Evolutionary conservation across 129 eudicot genomes (phyloP), one percentile per base, ranked within the genome.

Genomic region (Sambucus nigra): DNA sequence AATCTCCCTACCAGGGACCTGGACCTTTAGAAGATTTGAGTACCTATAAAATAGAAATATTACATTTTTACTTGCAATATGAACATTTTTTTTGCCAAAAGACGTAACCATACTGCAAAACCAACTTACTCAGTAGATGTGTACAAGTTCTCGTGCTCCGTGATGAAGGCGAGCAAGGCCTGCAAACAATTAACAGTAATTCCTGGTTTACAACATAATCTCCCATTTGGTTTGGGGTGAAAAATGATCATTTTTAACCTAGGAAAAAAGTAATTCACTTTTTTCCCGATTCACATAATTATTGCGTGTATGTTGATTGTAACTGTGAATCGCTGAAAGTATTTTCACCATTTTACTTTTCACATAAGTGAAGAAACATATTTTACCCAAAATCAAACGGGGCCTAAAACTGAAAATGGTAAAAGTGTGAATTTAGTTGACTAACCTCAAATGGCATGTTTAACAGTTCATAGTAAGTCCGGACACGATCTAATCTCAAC

Each of bases 401-500:
- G n/a, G n/a, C n/a, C n/a, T n/a, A 2, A 51, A 23, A 14, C 20
- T 38, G 16, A 21, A 51, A 13, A 32, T 31, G 20, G 18, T 47
- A 39, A 29, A 25, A 45, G 28, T 16, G 42, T 12, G 38, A 8
- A 49, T 32, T 47, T 21, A 35, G 45, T 48, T 38, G 49, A 40
- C 24, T 73, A 79, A 92, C 99, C 94, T 92, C 99, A 28, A 82
- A 85, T 52, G 99, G 99, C 99, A 92, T 76, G 76, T 92, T 92
- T 61, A 92, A 71, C 50, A 92, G 77, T 66, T 92, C 99, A 60
- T 69, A 92, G 69, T 92, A 92, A 5, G 87, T 92, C 55, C 96
- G 69, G 51, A 92, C 96, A 58, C 74, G 94, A 75, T 92, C 99
- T 26, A 92, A 66, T 40, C 75, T 80, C 59, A 61, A 64, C 68